Percentiles rank a stretch among this genome's conserved stretches.
Evolutionary conservation across 352 stramenopile genomes (phyloP).

Genomic region (Thraustochytrium striatum): DNA sequence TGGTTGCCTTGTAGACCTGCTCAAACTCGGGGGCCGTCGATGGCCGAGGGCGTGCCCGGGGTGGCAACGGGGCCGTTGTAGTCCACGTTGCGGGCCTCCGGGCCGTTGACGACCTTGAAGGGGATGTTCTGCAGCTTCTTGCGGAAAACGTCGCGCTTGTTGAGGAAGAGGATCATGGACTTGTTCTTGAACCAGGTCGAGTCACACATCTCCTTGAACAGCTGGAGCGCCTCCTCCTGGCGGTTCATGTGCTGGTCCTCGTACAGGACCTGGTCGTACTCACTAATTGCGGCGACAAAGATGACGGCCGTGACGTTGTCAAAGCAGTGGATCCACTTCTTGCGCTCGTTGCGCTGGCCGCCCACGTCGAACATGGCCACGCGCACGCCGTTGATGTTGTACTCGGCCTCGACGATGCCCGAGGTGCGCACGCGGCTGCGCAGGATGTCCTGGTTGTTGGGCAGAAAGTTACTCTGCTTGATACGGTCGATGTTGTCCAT

Average conservation of each 20-base stretch:
- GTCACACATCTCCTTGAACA: slow-evolving; percentile 68
- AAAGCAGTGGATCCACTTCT: slow-evolving; percentile 74
- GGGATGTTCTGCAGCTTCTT: slow-evolving; percentile 56
- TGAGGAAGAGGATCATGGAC: slow-evolving; percentile 67
- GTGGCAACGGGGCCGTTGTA: slow-evolving; percentile 10
- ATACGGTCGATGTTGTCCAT: slow-evolving; percentile 74
- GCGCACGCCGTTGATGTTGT: slow-evolving; percentile 59
- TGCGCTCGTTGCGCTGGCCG: slow-evolving; percentile 66
- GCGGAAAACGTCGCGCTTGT: slow-evolving; percentile 64
- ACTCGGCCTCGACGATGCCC: slow-evolving; percentile 60
- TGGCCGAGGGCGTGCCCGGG: slow-evolving; percentile 1
- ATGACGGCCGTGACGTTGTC: slow-evolving; percentile 64
- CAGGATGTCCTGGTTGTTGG: slow-evolving; percentile 57
- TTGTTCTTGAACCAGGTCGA: slow-evolving; percentile 61
- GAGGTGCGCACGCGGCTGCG: slow-evolving; percentile 55
- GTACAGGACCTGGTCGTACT: slow-evolving; percentile 66
- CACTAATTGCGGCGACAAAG: slow-evolving; percentile 71
- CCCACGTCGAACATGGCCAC: slow-evolving; percentile 70
- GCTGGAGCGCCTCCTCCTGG: slow-evolving; percentile 61
- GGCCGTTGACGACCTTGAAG: slow-evolving; percentile 64
- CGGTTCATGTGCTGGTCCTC: slow-evolving; percentile 63
- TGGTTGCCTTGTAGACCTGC: slow-evolving; percentile 40
- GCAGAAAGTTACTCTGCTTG: slow-evolving; percentile 49
- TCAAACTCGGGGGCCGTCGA: slow-evolving; percentile 29
- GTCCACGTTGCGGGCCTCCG: slow-evolving; percentile 20